Conservation (phyloP, 2,329 filamentous ascomycete species). For the Alternaria consortialis region DNA sequence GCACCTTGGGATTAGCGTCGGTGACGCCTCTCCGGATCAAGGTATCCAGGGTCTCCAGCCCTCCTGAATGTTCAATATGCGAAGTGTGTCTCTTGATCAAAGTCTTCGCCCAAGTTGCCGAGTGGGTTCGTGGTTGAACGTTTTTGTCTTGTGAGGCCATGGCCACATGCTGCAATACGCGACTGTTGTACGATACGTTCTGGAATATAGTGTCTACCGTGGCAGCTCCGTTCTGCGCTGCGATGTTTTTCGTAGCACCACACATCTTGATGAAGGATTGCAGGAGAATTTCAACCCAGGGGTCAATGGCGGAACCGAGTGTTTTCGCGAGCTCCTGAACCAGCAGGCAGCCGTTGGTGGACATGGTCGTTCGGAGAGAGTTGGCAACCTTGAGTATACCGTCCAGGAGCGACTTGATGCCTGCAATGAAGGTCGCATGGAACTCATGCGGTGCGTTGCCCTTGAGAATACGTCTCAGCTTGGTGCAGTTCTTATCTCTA, state of each 20-base stretch:
- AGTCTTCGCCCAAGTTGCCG: conserved; percentile 83
- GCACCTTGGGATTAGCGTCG: conserved; percentile 88
- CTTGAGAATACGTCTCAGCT: conserved; percentile 78
- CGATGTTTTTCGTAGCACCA: conserved; percentile 91
- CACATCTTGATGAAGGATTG: conserved; percentile 90
- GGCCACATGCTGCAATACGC: conserved; percentile 87
- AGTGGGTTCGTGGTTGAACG: conserved; percentile 81
- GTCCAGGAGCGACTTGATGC: conserved; percentile 79
- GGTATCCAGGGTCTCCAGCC: conserved; percentile 84
- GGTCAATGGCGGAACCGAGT: conserved; percentile 81
- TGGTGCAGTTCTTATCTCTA: conserved; percentile 81
- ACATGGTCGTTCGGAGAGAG: conserved; percentile 88
- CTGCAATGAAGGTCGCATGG: conserved; percentile 72
- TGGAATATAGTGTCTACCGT: conserved; percentile 84
- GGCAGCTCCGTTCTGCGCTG: conserved; percentile 80
- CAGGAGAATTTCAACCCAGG: conserved; percentile 88
- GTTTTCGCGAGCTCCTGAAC: conserved; percentile 84
- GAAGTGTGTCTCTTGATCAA: conserved; percentile 83
- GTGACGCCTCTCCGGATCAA: conserved; percentile 87
- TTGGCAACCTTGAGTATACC: conserved; percentile 86
- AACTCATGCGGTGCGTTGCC: conserved; percentile 86
- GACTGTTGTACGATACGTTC: conserved; percentile 78
- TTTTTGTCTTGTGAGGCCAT: conserved; percentile 91
- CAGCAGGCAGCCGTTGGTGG: conserved; percentile 82
- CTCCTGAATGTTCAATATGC: conserved; percentile 84